Base-by-base conservation (phyloP, 768 basidiomycete genomes). In the Suillus discolor region DNA sequence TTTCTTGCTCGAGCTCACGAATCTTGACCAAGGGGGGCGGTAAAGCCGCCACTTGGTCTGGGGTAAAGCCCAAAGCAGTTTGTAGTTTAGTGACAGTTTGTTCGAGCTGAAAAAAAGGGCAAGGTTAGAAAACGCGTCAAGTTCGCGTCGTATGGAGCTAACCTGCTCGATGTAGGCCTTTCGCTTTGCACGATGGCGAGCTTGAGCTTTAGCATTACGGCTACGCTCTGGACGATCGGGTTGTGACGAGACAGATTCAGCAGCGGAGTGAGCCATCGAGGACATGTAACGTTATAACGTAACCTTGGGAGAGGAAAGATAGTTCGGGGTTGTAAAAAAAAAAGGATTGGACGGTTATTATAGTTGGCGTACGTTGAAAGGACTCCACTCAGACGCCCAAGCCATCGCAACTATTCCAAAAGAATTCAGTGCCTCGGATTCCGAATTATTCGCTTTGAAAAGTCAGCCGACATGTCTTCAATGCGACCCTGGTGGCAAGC, bases 151-250 rank as follows among this genome's bases (percentile, higher is more conserved):
- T n/a, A 47, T 47, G 25, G 44, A 57, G 18, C 80, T 28, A 62
- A 92, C 93, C 85, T 93, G 91, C 70, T 94, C 92, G 73, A 95
- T 94, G 82, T 95, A 95, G 13, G 93, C 93, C 81, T 95, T 95
- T 79, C 93, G 85, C 78, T 95, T 95, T 75, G 93, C 93, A 67
- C 93, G 88, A 82, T 95, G 93, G 71, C 93, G 83, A 42, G 93
- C 93, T 80, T 95, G 93, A 12, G 93, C 93, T 78, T 89, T 90
- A 62, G 90, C 91, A 81, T 93, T 93, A 82, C 91, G 89, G 84
- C 89, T 91, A 71, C 90, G 88, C 79, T 91, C 90, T 82, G 90
- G 90, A 75, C 86, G 86, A 79, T 90, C 88, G 72, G 82, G 62
- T 62, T 76, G 75, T 79, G 78, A 74, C 74, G 74, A 77, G 69